phyloP scores from a whole-genome alignment of 768 basidiomycete species.

The Porphyrellus cyaneotinctus region DNA sequence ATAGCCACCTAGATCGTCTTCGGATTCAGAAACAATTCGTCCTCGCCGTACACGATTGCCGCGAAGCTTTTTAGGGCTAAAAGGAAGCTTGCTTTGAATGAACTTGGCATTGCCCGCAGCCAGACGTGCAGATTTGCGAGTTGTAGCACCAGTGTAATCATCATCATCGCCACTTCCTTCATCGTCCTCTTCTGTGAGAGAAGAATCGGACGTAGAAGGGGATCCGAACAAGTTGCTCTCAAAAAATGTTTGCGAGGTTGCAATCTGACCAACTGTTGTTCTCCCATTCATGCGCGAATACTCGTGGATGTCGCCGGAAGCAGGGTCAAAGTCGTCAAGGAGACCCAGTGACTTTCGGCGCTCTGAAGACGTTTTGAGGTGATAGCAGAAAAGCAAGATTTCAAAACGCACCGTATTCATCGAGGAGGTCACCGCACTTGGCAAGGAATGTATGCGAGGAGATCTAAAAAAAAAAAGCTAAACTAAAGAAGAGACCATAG shows the following conservation, averaged over 20 bases:
- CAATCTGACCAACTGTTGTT: slow-evolving; percentile 26
- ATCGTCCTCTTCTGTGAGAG: slow-evolving; percentile 30
- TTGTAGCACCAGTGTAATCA: background rate
- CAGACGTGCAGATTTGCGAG: slow-evolving; percentile 21
- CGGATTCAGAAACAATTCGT: slow-evolving; percentile 33
- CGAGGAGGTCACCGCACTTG: slow-evolving; percentile 43
- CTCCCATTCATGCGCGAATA: slow-evolving; percentile 47
- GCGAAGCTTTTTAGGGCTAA: slow-evolving; percentile 64
- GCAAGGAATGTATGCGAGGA: slow-evolving; percentile 36
- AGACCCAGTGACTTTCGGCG: slow-evolving; percentile 38
- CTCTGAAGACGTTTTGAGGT: slow-evolving; percentile 36
- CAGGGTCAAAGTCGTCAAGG: slow-evolving; percentile 57
- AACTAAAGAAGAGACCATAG: background rate
- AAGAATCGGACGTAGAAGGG: slow-evolving; percentile 10
- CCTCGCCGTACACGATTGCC: slow-evolving; percentile 26
- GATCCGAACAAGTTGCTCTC: slow-evolving; percentile 13
- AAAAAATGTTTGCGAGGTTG: slow-evolving; percentile 2
- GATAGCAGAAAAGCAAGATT: background rate
- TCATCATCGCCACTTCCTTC: slow-evolving; percentile 15
- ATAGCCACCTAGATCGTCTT: slow-evolving; percentile 38
- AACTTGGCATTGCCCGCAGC: slow-evolving; percentile 1
- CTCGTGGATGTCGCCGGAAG: slow-evolving; percentile 50
- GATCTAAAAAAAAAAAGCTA: slow-evolving; percentile 36
- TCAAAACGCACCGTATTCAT: slow-evolving; percentile 49
- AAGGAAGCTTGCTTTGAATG: slow-evolving; percentile 45